A percentile compares a stretch with the other conserved stretches of the same genome.
Evolutionary conservation across 768 basidiomycete genomes (phyloP).

Genomic region (Boletus subcaerulescens): DNA sequence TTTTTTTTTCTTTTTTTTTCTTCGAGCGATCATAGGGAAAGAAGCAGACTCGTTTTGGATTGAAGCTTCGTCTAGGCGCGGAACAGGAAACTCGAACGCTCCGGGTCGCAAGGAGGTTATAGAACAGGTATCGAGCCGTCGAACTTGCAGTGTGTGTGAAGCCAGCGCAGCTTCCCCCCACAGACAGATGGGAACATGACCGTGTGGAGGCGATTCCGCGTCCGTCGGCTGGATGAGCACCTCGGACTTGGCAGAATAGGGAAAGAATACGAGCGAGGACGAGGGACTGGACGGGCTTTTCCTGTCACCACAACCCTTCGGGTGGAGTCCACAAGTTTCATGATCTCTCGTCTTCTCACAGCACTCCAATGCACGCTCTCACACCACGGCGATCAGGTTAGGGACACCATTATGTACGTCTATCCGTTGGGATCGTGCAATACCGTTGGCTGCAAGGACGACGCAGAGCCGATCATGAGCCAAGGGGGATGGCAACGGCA

Average conservation of each 20-base stretch:
- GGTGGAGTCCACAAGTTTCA: slow-evolving; percentile 2
- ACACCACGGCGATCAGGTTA: slow-evolving; percentile 26
- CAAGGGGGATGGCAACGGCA: no score
- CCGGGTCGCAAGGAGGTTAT: no score
- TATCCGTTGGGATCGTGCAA: neutral
- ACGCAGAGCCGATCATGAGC: neutral
- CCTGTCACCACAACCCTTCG: slow-evolving; percentile 10
- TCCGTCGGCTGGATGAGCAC: neutral
- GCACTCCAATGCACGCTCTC: slow-evolving; percentile 15
- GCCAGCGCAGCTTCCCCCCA: neutral
- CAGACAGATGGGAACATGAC: neutral
- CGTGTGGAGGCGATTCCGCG: no score
- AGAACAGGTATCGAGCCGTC: no score
- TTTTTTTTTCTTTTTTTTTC: no score
- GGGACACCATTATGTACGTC: slow-evolving; percentile 10
- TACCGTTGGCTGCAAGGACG: neutral
- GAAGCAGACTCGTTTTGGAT: no score
- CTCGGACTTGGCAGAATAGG: slow-evolving; percentile 2
- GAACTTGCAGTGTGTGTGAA: no score
- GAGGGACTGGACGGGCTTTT: neutral
- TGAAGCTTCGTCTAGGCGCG: no score
- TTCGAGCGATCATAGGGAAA: no score
- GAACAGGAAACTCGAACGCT: no score
- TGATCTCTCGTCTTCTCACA: slow-evolving; percentile 7
- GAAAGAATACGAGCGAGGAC: slow-evolving; percentile 6